Conservation (phyloP, 352 stramenopile species). For the Pythium coloratum region DNA sequence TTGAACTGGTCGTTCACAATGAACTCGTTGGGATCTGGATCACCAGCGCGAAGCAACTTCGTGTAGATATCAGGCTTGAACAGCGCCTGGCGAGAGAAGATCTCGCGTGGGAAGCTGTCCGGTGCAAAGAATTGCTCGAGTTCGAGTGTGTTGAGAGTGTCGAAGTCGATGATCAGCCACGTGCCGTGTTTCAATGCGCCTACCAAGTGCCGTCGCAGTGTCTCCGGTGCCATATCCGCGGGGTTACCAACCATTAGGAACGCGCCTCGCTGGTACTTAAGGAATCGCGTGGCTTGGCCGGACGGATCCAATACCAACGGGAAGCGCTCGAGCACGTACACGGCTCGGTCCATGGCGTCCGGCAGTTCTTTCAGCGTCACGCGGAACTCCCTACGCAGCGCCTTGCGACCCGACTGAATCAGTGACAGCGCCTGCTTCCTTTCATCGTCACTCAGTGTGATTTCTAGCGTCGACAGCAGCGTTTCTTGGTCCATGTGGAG, state of each 20-base stretch:
- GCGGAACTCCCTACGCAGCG: conserved; percentile 24
- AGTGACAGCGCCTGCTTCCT: conserved; percentile 22
- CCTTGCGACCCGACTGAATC: conserved; percentile 28
- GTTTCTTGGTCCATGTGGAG: conserved; percentile 38
- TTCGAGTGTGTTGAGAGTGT: conserved; percentile 57
- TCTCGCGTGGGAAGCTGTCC: conserved; percentile 63
- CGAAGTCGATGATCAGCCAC: conserved; percentile 79
- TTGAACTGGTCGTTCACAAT: conserved; percentile 86
- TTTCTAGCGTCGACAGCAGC: conserved; percentile 22
- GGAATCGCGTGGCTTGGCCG: conserved; percentile 79
- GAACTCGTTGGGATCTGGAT: conserved; percentile 58
- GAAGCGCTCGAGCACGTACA: conserved; percentile 88
- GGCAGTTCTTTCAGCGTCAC: conserved; percentile 82
- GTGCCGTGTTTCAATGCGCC: conserved; percentile 68
- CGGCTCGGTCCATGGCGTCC: conserved; percentile 79
- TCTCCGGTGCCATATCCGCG: conserved; percentile 61
- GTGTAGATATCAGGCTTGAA: conserved; percentile 62
- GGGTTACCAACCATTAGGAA: conserved; percentile 82
- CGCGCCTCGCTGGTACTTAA: conserved; percentile 88
- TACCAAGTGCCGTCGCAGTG: conserved; percentile 73
- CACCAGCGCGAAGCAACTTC: conserved; percentile 40
- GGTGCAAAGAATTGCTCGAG: conserved; percentile 79
- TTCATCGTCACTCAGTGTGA: conserved; percentile 12
- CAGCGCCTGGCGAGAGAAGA: conserved; percentile 69
- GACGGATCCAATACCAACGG: conserved; percentile 83